These are phyloP conservation scores for Clonostachys sp. DNA, from an alignment of 2,329 filamentous ascomycete species.

Conservation along the genomic window DNA sequence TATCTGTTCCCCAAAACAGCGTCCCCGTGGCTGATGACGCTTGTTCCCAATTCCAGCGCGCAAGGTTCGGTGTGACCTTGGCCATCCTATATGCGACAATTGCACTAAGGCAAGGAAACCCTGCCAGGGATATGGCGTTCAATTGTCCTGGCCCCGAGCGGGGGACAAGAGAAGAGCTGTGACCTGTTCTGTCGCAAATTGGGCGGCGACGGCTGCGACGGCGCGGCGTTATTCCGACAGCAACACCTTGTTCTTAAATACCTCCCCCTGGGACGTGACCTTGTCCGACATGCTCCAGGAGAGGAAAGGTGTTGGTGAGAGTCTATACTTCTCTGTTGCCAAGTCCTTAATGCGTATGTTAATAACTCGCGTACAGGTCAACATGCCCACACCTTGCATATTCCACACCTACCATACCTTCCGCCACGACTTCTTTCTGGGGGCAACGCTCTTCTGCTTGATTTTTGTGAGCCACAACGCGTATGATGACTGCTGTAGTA, in stretches of 20 bases:
- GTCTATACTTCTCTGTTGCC: background rate
- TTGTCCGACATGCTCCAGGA: background rate
- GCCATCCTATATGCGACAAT: conserved; percentile 2
- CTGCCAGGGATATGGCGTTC: conserved; percentile 5
- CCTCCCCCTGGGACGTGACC: background rate
- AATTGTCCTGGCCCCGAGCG: conserved; percentile 4
- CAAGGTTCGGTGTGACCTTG: conserved; percentile 4
- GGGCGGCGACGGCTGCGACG: background rate
- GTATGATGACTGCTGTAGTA: background rate
- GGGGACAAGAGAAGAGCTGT: conserved; percentile 3
- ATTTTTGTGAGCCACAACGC: background rate
- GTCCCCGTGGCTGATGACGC: background rate
- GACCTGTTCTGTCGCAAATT: background rate
- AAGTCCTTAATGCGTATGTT: background rate
- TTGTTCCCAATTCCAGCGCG: conserved; percentile 1
- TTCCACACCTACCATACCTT: background rate
- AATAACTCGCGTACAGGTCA: background rate
- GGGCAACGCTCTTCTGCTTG: background rate
- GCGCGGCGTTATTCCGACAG: background rate
- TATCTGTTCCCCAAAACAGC: background rate
- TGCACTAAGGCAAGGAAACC: conserved; percentile 1
- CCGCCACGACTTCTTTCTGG: background rate
- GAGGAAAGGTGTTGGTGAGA: background rate
- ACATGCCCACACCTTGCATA: background rate
- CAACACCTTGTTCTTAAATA: background rate